phyloP scores from a whole-genome alignment of 2,329 filamentous ascomycete genomes.

The Cordyceps pruinosa region DNA sequence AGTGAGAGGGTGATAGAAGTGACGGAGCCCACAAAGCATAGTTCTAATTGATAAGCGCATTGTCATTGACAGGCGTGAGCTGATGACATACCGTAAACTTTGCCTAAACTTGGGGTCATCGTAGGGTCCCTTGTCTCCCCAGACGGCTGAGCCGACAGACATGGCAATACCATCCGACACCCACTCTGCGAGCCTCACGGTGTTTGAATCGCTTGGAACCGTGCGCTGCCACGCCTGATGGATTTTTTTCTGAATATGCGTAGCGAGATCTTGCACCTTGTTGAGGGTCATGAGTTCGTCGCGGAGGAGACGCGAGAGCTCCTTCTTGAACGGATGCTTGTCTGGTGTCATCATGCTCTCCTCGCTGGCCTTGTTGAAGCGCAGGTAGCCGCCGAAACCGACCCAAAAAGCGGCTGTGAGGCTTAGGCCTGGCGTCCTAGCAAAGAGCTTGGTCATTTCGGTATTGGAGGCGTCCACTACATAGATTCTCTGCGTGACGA shows the following conservation, averaged over 20 bases:
- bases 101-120: constrained; percentile 1
- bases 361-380: constrained; percentile 9
- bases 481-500: constrained; percentile 4
- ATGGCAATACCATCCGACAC: background rate
- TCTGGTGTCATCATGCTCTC: constrained; percentile 9
- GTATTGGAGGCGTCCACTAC: constrained; percentile 5
- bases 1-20: constrained; percentile 1
- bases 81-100: constrained; percentile 1
- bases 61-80: background rate
- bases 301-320: constrained; percentile 6
- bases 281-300: constrained; percentile 4
- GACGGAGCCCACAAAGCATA: constrained; percentile 1
- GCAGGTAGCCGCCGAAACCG: constrained; percentile 6
- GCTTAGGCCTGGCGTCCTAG: constrained; percentile 1
- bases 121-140: constrained; percentile 7
- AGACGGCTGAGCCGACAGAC: constrained; percentile 6
- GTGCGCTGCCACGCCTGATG: constrained; percentile 3
- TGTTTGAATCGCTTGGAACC: background rate
- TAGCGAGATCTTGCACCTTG: background rate
- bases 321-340: constrained; percentile 9
- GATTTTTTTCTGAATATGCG: background rate
- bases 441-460: constrained; percentile 11
- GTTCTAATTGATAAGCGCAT: background rate
- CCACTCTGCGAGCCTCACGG: background rate
- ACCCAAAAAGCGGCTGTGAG: constrained; percentile 8